Percentiles rank a stretch among this genome's conserved stretches.
These are phyloP conservation scores for Dimocarpus longan DNA, from an alignment of 345 rosid species.

Conservation along the genomic window DNA sequence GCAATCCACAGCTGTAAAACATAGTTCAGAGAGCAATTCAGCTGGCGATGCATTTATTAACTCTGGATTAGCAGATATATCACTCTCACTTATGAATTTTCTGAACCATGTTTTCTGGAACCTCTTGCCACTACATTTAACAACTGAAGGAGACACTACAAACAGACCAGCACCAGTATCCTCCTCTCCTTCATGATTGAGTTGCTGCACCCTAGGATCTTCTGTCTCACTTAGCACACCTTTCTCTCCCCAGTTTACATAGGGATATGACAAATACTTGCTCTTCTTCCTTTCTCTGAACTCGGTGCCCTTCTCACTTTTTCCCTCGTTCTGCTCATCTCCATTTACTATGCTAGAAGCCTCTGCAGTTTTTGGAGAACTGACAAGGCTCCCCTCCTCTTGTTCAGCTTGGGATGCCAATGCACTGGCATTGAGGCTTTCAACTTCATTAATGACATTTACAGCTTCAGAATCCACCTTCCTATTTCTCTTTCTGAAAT, in stretches of 20 bases:
- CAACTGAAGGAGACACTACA: constrained; percentile 52
- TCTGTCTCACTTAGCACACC: constrained; percentile 29
- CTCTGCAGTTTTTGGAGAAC: constrained; percentile 18
- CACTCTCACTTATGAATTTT: constrained; percentile 45
- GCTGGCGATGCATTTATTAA: constrained; percentile 46
- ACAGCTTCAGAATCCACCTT: constrained; percentile 17
- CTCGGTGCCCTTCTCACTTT: constrained; percentile 39
- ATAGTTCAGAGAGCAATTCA: constrained; percentile 63
- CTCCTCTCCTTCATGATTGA: constrained; percentile 25
- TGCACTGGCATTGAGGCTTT: constrained; percentile 22
- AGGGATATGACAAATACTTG: constrained; percentile 72
- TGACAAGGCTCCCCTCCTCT: constrained; percentile 5
- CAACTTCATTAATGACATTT: constrained; percentile 24
- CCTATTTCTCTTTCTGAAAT: constrained; percentile 41
- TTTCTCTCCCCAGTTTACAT: constrained; percentile 45
- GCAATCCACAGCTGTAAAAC: constrained; percentile 54
- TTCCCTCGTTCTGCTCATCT: constrained; percentile 12
- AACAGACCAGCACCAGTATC: constrained; percentile 31
- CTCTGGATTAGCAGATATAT: constrained; percentile 42
- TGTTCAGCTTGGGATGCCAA: constrained; percentile 18
- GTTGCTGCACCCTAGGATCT: constrained; percentile 21
- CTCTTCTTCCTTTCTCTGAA: constrained; percentile 68
- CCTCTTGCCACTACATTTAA: constrained; percentile 53
- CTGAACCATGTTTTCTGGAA: constrained; percentile 59
- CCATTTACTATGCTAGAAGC: constrained; percentile 20